These are phyloP conservation scores for Gynandropsis gynandra DNA, from an alignment of 345 rosid species.

Conservation along the genomic window DNA sequence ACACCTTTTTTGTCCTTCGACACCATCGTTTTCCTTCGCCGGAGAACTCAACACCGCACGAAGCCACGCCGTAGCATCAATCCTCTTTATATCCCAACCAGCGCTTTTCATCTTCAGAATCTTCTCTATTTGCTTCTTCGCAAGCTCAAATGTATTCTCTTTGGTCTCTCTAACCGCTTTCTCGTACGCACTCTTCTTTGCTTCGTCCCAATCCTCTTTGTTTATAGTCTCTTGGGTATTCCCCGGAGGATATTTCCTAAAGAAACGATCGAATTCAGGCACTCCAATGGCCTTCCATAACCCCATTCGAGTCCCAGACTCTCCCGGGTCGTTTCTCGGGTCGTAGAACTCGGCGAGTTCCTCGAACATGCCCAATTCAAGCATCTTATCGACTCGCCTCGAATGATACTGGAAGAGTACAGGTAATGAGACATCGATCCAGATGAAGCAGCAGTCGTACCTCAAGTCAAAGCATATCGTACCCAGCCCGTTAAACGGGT, in stretches of 20 bases:
- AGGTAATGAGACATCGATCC: conserved; percentile 57
- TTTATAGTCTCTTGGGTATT: conserved; percentile 10
- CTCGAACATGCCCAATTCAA: conserved; percentile 46
- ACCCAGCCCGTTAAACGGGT: conserved; percentile 20
- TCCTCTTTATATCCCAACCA: conserved; percentile 51
- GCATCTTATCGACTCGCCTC: conserved; percentile 56
- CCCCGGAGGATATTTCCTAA: conserved; percentile 24
- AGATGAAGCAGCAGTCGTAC: conserved; percentile 27
- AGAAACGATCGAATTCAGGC: conserved; percentile 47
- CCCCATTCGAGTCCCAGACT: conserved; percentile 28
- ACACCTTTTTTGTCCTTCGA: conserved; percentile 1
- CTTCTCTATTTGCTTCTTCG: conserved; percentile 50
- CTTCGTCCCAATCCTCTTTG: conserved; percentile 2
- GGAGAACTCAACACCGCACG: not conserved
- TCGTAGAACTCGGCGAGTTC: conserved; percentile 46
- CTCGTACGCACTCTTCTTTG: conserved; percentile 19
- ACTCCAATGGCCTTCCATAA: conserved; percentile 60
- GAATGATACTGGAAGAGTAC: conserved; percentile 36
- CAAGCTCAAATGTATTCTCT: conserved; percentile 39
- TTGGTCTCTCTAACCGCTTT: conserved; percentile 49
- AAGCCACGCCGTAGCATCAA: conserved; percentile 55
- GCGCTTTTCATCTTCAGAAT: conserved; percentile 38
- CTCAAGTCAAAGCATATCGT: not conserved
- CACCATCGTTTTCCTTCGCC: not conserved
- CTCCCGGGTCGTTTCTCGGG: conserved; percentile 24